Base-by-base conservation (phyloP, 192 early-diverging fungal genomes). In the Dispira simplex region DNA sequence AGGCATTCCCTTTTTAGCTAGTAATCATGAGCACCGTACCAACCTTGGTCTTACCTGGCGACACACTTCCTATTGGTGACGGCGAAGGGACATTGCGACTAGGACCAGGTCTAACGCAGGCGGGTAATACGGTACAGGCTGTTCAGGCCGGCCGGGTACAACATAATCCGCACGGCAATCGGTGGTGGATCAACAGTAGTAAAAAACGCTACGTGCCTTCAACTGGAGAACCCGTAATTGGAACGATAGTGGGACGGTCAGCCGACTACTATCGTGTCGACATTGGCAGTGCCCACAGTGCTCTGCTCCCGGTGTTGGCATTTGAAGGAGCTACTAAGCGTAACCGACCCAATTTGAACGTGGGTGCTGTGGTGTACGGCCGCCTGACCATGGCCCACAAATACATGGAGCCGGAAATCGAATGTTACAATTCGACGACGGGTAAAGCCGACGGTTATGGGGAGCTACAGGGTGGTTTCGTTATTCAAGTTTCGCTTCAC, bases 391-490 rank as follows among this genome's bases (percentile, higher is more conserved):
- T 93, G 44, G 95, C 97, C 28, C 90, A 96, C 75, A 86, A 82
- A 65, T 91, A 97, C 73, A 95, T 99, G 92, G 95, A 99, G 46
- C 90, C 97, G 11, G 97, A 99, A 65, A 68, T 99, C 16, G 89
- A 94, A 64, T 99, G 97, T 75, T 69, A 85, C 48, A 91, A 92
- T 66, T 84, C 87, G 11, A 70, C 81, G 16, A 84, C 87, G 0
- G 85, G 84, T 44, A 90, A 87, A 66, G 80, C 90, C 0, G 91
- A 92, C 65, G 94, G 93, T 11, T 97, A 79, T 74, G 96, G 96
- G 27, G 90, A 91, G 75, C 74, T 99, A 46, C 82, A 85, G 62
- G 79, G 70, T 23, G 94, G 94, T 12, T 88, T 83, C 63, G 71
- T 89, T 43, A 77, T 92, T 58, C 85, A 81, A 66, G 85, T 83